These are phyloP conservation scores for Neurospora sp. DNA, from an alignment of 495 filamentous ascomycete genomes.

Conservation along the genomic window DNA sequence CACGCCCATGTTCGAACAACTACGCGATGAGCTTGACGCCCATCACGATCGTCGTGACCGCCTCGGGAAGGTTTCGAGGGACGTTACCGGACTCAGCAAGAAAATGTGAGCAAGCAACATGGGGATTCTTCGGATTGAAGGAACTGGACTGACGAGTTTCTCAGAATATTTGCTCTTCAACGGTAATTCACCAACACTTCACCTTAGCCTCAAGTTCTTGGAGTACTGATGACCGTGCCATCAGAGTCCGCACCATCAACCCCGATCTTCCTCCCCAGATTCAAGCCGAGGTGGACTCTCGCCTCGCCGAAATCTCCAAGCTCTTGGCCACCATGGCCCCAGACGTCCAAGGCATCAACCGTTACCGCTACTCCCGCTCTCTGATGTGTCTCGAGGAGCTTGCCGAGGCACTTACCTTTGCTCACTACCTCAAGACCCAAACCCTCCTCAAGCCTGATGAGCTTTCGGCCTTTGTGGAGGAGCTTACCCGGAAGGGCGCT, in stretches of 20 bases:
- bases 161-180: constrained; percentile 86
- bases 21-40: constrained; percentile 81
- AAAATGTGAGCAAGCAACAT: constrained; percentile 62
- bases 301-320: constrained; percentile 53
- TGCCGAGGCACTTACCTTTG: constrained; percentile 75
- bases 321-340: constrained; percentile 55
- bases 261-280: constrained; percentile 54
- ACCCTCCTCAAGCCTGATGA: constrained; percentile 56
- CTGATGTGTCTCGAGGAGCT: constrained; percentile 84
- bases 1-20: constrained; percentile 71
- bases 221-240: constrained; percentile 5
- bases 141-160: not conserved
- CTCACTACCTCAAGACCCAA: constrained; percentile 75
- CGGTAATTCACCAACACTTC: constrained; percentile 41
- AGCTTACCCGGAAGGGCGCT: constrained; percentile 14
- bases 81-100: constrained; percentile 89
- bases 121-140: not conserved
- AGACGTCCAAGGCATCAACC: constrained; percentile 68
- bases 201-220: not conserved
- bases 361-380: constrained; percentile 80
- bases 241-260: constrained; percentile 49
- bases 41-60: constrained; percentile 89
- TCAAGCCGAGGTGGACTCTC: constrained; percentile 50
- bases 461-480: constrained; percentile 37
- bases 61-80: constrained; percentile 77